Evolutionary conservation across 768 basidiomycete species (phyloP), one percentile per base, ranked within the genome.

Genomic region (Kwoniella bestiolae): DNA sequence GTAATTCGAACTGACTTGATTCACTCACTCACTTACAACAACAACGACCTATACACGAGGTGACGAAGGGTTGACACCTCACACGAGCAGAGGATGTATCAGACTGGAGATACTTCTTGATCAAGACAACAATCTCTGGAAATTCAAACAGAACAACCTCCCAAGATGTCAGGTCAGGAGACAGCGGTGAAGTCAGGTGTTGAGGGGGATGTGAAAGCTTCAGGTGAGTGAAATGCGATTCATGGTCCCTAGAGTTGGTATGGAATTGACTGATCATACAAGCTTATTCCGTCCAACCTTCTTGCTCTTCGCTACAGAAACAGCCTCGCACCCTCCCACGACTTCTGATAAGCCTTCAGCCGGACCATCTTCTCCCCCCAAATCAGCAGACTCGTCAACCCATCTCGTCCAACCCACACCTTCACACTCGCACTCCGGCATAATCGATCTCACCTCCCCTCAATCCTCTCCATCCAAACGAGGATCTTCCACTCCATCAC

Each of bases 401-500:
- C 34, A 38, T 25, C 31, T 50, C 46, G 41, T n/a, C 21, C 46
- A 50, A 18, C 58, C 16, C 26, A 25, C 58, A 34, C 58, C 58
- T 14, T 28, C 32, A 25, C 47, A 55, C 7, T 58, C 56, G 18
- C 56, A 18, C 11, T 52, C 34, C 45, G 21, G 32, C 1, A 46
- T 60, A 32, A 31, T 59, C 38, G 26, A 59, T 26, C 56, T 49
- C n/a, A 12, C 32, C 18, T 51, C n/a, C 25, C 56, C 52, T 11
- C 23, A 23, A 35, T 26, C 65, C 12, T 50, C 55, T 29, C 59
- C 53, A 21, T n/a, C 34, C 9, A 64, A 50, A 18, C 23, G 51
- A 45, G 28, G 25, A n/a, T 57, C 56, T 21, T 23, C 52, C 26
- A 34, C 66, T 34, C 52, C 38, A 55, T 69, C 47, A 31, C 51